Evolutionary conservation across 805 yeast genomes (phyloP), one percentile per base, ranked within the genome.

Genomic region (Starmerella apicola): DNA sequence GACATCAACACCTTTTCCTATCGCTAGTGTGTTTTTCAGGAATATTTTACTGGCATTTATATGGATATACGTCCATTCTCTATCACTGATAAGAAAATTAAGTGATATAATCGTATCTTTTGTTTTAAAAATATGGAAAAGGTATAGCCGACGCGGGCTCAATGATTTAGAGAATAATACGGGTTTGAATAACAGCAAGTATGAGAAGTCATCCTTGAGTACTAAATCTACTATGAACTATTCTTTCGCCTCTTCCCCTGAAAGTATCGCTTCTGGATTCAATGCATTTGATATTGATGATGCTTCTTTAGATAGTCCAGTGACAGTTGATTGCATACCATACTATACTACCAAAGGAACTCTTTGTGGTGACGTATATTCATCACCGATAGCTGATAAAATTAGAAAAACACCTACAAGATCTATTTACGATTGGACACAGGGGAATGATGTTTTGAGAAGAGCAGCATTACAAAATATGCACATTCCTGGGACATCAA

Each of bases 401-500:
- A 23, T 51, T 2, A 20, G 37, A 9, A 26, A 23, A 15, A 17
- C 39, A 20, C 44, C 47, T 6, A 30, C 45, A 3, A 41, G 56
- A 3, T 41, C 51, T 1, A 38, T 52, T 16, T 47, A 50, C 27
- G 52, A 50, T 17, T 52, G 55, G 55, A 46, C 45, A 18, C 42
- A 30, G 10, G 51, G 50, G 13, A 45, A 49, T 28, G 29, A 38
- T 7, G 35, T 32, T 4, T 33, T 48, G 17, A 38, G 43, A 24
- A 28, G 42, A 9, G 44, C 41, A 37, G 44, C 46, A 1, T 20
- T 37, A 18, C 41, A 39, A 27, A 39, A 38, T 30, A 37, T 43
- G 41, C 45, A 40, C 9, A 38, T 48, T n/a, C 39, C 39, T 3
- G 49, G 49, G 12, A 34, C 45, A 2, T 9, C 49, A 2, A 29